Percentiles rank a stretch among this genome's conserved stretches.
These are phyloP conservation scores for Quambalaria eucalypti DNA, from an alignment of 1,284 basidiomycete genomes.

Conservation along the genomic window DNA sequence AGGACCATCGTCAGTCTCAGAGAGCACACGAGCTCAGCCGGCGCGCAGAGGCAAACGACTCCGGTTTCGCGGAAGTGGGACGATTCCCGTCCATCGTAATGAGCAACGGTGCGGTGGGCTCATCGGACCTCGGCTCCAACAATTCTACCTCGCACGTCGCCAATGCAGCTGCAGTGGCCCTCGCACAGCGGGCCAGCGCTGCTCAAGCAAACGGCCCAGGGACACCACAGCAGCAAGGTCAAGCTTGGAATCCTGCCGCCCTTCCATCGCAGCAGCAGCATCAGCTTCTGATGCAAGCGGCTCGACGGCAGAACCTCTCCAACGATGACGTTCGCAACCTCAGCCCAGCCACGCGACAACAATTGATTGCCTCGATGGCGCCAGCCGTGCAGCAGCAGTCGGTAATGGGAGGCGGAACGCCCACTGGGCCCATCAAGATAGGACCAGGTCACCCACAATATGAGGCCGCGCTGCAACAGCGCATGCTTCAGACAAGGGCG, in stretches of 20 bases:
- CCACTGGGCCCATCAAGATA: neutral
- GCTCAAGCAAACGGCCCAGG: too few relatives aligned
- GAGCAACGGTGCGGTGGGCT: neutral
- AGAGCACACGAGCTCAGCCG: slow-evolving; percentile 15
- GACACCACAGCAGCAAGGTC: too few relatives aligned
- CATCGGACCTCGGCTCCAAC: too few relatives aligned
- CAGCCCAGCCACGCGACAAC: slow-evolving; percentile 27
- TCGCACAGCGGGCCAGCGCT: too few relatives aligned
- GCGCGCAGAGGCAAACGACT: slow-evolving; percentile 14
- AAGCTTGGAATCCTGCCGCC: slow-evolving; percentile 1
- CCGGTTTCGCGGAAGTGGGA: neutral
- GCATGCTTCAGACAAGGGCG: neutral
- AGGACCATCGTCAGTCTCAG: slow-evolving; percentile 33
- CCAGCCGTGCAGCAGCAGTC: neutral
- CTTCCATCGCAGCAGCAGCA: slow-evolving; percentile 37
- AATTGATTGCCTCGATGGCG: slow-evolving; percentile 12
- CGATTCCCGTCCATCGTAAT: slow-evolving; percentile 28
- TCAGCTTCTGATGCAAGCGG: slow-evolving; percentile 34
- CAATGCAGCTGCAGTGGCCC: neutral
- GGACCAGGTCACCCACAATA: neutral
- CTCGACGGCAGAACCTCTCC: slow-evolving; percentile 32
- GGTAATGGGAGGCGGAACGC: too few relatives aligned
- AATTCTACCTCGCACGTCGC: neutral
- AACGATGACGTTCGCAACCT: slow-evolving; percentile 42
- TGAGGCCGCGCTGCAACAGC: neutral